A percentile compares a stretch with the other conserved stretches of the same genome.
phyloP scores from a whole-genome alignment of 805 yeast genomes.

The Clavispora fructus region DNA sequence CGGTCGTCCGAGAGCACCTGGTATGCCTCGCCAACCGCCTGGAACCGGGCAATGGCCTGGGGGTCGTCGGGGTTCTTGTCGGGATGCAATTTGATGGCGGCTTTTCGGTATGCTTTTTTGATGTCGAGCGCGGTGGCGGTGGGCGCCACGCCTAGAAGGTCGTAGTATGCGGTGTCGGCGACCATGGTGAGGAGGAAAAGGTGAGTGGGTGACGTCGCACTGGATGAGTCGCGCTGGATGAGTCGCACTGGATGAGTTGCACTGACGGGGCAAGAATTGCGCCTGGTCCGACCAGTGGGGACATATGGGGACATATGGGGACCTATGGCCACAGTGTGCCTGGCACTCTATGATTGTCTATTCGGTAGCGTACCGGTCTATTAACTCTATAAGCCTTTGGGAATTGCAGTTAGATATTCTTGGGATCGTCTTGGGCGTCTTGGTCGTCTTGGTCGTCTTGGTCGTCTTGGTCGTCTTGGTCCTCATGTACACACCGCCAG shows the following conservation, averaged over 20 bases:
- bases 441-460: too few species aligned
- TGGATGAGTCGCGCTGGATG: not conserved
- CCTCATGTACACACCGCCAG: slow-evolving; percentile 17
- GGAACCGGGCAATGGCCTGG: slow-evolving; percentile 38
- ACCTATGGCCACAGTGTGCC: too few species aligned
- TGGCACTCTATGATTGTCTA: too few species aligned
- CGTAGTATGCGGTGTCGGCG: slow-evolving; percentile 42
- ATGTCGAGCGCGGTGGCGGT: slow-evolving; percentile 39
- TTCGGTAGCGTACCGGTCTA: too few species aligned
- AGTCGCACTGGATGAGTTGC: too few species aligned
- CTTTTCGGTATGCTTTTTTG: slow-evolving; percentile 56
- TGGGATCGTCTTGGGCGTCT: too few species aligned
- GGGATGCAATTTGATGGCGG: slow-evolving; percentile 78
- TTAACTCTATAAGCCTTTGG: too few species aligned
- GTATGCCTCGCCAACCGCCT: slow-evolving; percentile 62
- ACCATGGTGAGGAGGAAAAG: slow-evolving; percentile 25
- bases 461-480: too few species aligned
- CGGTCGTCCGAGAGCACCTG: slow-evolving; percentile 67
- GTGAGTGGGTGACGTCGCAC: not conserved
- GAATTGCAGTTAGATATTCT: too few species aligned
- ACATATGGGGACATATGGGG: too few species aligned
- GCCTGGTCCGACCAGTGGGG: too few species aligned
- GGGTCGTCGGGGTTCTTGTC: slow-evolving; percentile 45
- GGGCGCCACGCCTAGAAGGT: slow-evolving; percentile 28
- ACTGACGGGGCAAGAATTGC: too few species aligned